These are phyloP conservation scores for Mycena sanguinolenta DNA, from an alignment of 768 basidiomycete genomes.

Conservation along the genomic window DNA sequence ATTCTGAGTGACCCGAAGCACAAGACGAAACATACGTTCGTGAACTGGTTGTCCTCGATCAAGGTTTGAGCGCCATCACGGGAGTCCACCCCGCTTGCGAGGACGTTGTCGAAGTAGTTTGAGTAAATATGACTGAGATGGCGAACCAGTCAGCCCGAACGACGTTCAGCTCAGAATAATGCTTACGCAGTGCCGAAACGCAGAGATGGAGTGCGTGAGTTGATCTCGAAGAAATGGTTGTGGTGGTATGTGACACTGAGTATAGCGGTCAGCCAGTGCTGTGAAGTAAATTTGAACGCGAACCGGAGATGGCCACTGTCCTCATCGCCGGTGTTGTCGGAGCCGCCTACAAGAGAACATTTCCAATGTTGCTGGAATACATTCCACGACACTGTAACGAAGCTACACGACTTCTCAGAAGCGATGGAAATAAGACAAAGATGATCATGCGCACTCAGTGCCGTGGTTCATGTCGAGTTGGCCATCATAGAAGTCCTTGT, in stretches of 20 bases:
- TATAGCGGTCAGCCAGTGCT: not conserved
- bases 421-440: not conserved
- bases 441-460: conserved; percentile 22
- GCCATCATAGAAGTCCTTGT: conserved; percentile 37
- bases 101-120: conserved; percentile 32
- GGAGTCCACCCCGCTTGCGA: conserved; percentile 26
- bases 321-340: conserved; percentile 35
- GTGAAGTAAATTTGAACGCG: not conserved
- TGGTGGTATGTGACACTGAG: conserved; percentile 36
- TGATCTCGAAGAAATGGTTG: conserved; percentile 35
- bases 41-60: conserved; percentile 36
- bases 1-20: not conserved
- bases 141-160: not conserved
- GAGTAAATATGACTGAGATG: conserved; percentile 31
- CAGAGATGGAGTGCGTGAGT: conserved; percentile 35
- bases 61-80: conserved; percentile 34
- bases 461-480: conserved; percentile 36
- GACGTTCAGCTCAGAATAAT: not conserved
- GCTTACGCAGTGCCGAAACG: conserved; percentile 32
- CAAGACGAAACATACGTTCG: conserved; percentile 14
- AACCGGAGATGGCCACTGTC: conserved; percentile 36
- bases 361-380: conserved; percentile 36
- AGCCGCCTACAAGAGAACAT: conserved; percentile 34
- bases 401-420: conserved; percentile 8
- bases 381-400: conserved; percentile 37